Conservation (phyloP, 192 early-diverging fungal genomes). For the Haplosporangium gracile region DNA sequence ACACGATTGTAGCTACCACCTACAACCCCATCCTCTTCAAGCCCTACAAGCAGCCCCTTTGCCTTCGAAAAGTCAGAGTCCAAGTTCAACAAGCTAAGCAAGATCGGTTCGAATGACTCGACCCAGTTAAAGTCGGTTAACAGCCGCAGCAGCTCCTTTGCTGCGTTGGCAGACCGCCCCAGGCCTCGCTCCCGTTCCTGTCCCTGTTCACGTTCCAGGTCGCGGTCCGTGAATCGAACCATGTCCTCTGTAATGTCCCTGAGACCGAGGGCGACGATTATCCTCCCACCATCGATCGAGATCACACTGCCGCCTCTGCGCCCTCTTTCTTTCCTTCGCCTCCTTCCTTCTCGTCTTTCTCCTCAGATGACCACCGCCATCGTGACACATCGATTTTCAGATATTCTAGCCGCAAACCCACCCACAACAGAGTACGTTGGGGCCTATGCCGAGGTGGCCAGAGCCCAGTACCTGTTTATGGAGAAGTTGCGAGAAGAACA, state of each 20-base stretch:
- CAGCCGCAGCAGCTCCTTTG: constrained; percentile 13
- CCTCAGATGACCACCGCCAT: neutral
- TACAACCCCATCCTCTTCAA: neutral
- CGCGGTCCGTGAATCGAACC: neutral
- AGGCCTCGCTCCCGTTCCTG: constrained; percentile 18
- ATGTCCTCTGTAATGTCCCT: neutral
- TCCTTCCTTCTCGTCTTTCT: neutral
- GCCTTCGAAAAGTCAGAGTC: neutral
- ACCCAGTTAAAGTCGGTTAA: neutral
- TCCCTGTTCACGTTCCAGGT: constrained; percentile 3
- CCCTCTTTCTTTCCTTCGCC: neutral
- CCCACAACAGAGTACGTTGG: constrained; percentile 18
- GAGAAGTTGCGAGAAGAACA: constrained; percentile 26
- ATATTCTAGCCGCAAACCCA: constrained; percentile 6
- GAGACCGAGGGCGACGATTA: neutral
- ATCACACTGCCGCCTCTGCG: neutral
- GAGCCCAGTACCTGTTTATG: constrained; percentile 23
- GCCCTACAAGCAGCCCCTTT: neutral
- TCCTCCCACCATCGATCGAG: neutral
- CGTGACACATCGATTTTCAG: constrained; percentile 9
- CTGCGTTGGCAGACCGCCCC: constrained; percentile 31
- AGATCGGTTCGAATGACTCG: constrained; percentile 10
- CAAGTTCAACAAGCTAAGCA: constrained; percentile 5
- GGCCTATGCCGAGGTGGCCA: constrained; percentile 14
- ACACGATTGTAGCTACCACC: neutral